Percentiles rank a stretch among this genome's conserved stretches.
These are phyloP conservation scores for Macadamia integrifolia DNA, from an alignment of 164 flowering plant species.

Conservation along the genomic window DNA sequence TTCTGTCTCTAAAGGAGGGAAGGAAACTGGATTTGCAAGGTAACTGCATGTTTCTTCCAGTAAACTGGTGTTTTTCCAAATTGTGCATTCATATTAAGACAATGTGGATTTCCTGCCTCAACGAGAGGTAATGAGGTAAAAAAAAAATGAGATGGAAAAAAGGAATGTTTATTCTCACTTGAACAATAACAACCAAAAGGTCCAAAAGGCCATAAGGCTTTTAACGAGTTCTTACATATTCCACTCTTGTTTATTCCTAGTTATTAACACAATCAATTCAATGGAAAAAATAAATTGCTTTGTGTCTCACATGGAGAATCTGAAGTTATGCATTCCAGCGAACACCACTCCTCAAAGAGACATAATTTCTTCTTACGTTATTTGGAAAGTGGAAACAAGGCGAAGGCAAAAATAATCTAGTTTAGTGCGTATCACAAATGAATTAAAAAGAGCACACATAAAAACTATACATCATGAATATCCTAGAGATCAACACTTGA, in stretches of 20 bases:
- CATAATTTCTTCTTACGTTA: not conserved
- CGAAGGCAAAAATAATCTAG: not conserved
- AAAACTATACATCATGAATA: not conserved
- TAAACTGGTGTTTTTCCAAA: not conserved
- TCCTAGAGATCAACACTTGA: not conserved
- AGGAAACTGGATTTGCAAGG: too few species aligned
- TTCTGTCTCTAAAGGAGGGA: too few species aligned
- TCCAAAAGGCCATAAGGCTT: not conserved
- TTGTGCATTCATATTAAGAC: not conserved
- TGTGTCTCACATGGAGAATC: not conserved
- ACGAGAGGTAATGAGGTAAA: not conserved
- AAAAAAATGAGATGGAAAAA: not conserved
- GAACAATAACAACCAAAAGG: not conserved
- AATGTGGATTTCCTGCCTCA: not conserved
- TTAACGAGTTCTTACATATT: not conserved
- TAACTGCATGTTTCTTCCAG: not conserved
- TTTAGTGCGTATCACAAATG: too few species aligned
- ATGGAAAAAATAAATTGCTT: not conserved
- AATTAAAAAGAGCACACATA: not conserved
- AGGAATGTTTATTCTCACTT: too few species aligned
- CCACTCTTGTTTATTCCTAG: not conserved
- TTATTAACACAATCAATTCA: not conserved
- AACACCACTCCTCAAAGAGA: not conserved
- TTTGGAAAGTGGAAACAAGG: not conserved
- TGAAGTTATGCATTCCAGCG: not conserved